phyloP scores from a whole-genome alignment of 177 flowering plant species.

The Vitis hybrid region DNA sequence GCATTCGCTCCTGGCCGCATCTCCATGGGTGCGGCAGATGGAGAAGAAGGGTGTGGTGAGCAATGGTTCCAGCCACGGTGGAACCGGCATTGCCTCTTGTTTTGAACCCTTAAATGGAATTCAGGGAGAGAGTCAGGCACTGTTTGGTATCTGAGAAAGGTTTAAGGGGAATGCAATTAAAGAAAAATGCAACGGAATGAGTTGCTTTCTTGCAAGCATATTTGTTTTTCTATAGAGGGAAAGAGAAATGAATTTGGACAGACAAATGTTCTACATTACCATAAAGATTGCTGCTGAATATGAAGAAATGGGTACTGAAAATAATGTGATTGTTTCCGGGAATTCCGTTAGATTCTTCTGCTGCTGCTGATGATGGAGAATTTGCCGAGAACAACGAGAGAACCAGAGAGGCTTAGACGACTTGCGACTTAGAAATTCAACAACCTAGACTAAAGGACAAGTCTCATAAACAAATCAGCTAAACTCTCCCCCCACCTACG shows the following conservation, averaged over 20 bases:
- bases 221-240: background rate
- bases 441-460: slow-evolving; percentile 43
- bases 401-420: slow-evolving; percentile 32
- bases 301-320: background rate
- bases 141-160: background rate
- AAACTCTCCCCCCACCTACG: slow-evolving; percentile 15
- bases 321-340: slow-evolving; percentile 7
- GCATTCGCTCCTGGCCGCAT: slow-evolving; percentile 70
- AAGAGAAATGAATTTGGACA: too few species aligned
- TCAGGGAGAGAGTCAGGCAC: background rate
- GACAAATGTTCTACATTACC: background rate
- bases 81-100: slow-evolving; percentile 55
- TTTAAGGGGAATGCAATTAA: background rate
- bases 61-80: slow-evolving; percentile 75
- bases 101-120: slow-evolving; percentile 3
- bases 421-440: slow-evolving; percentile 64
- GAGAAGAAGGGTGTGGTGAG: slow-evolving; percentile 55
- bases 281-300: background rate
- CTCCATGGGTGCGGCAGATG: slow-evolving; percentile 65
- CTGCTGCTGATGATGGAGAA: slow-evolving; percentile 5
- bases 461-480: slow-evolving; percentile 25
- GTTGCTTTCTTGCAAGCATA: background rate
- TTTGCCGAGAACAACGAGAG: slow-evolving; percentile 7
- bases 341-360: slow-evolving; percentile 14
- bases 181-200: background rate